Conservation (phyloP, 768 basidiomycete genomes). For the Podaxis rugospora region DNA sequence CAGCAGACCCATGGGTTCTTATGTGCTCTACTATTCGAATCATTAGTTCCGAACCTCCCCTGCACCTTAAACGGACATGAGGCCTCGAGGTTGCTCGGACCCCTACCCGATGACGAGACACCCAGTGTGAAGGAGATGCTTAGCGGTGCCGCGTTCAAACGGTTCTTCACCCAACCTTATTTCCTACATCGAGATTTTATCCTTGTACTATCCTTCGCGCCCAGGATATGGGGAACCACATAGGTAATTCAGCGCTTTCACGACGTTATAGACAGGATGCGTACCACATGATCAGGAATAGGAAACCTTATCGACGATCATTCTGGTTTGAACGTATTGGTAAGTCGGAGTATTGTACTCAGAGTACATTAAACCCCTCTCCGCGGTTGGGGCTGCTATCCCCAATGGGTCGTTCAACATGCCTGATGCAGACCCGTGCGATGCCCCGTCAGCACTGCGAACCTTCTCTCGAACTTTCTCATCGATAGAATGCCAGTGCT, state of each 20-base stretch:
- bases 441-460: too few relatives aligned
- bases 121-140: neutral
- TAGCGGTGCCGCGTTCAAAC: neutral
- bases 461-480: too few relatives aligned
- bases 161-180: neutral
- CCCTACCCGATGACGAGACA: neutral
- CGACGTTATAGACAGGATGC: too few relatives aligned
- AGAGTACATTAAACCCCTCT: too few relatives aligned
- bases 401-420: too few relatives aligned
- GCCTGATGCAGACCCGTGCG: too few relatives aligned
- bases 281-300: too few relatives aligned
- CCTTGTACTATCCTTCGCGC: neutral
- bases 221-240: neutral
- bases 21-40: neutral
- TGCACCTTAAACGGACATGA: slow-evolving; percentile 14
- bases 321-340: too few relatives aligned
- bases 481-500: too few relatives aligned
- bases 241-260: neutral
- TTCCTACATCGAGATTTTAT: neutral
- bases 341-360: too few relatives aligned
- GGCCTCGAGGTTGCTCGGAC: slow-evolving; percentile 8
- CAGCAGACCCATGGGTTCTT: neutral
- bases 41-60: neutral
- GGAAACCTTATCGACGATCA: too few relatives aligned
- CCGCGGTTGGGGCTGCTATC: too few relatives aligned